Evolutionary conservation across 139 green algal genomes (phyloP).

Genomic region (Coccomyxa sp.): DNA sequence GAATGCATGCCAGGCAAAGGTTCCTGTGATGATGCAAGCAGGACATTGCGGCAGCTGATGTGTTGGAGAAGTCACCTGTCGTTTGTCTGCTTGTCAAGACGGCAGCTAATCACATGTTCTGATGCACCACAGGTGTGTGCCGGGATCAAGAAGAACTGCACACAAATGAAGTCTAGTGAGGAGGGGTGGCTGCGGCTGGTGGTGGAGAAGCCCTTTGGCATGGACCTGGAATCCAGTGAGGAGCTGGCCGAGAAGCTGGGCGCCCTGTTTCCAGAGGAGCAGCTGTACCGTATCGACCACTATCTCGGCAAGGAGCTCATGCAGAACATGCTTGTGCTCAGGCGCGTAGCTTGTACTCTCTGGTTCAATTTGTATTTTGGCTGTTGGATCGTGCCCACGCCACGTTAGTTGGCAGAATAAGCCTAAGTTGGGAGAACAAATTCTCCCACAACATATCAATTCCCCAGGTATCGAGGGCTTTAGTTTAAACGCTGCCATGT

Average conservation of each 20-base stretch:
- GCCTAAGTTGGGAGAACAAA: not conserved
- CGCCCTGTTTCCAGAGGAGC: slow-evolving; percentile 75
- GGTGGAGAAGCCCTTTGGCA: slow-evolving; percentile 89
- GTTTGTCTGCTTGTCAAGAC: no score
- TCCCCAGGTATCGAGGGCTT: not conserved
- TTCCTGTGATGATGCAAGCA: no score
- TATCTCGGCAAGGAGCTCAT: slow-evolving; percentile 98
- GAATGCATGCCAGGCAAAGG: no score
- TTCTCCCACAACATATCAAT: no score
- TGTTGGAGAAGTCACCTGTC: no score
- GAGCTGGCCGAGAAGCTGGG: slow-evolving; percentile 69
- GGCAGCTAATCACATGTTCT: not conserved
- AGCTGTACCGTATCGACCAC: slow-evolving; percentile 96
- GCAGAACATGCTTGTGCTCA: slow-evolving; percentile 95
- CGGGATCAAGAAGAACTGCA: slow-evolving; percentile 32
- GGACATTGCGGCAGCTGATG: no score
- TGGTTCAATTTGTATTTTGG: no score
- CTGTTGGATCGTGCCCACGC: no score
- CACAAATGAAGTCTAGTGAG: not conserved
- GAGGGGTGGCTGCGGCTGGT: slow-evolving; percentile 61
- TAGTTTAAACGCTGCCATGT: not conserved
- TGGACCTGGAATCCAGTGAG: slow-evolving; percentile 79
- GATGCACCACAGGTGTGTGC: slow-evolving; percentile 14
- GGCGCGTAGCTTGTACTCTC: slow-evolving; percentile 13
- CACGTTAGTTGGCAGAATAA: no score